Evolutionary conservation across 495 filamentous ascomycete species (phyloP).

Genomic region (Neurospora discreta): DNA sequence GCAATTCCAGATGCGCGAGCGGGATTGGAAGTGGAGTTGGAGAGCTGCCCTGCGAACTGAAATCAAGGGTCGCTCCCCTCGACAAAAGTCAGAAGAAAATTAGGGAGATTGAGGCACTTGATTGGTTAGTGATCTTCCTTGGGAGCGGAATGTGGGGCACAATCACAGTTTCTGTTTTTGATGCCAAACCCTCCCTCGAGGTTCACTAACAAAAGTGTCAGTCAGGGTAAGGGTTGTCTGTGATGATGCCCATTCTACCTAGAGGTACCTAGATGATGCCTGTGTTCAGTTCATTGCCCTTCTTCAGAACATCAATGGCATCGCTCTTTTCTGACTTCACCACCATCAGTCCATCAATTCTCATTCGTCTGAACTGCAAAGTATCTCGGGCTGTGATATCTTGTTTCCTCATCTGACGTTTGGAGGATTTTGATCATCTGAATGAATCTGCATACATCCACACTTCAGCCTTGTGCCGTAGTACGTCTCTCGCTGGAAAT

Average conservation of each 20-base stretch:
- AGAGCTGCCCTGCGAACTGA: background rate
- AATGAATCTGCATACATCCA: background rate
- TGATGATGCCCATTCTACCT: background rate
- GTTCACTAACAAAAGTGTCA: background rate
- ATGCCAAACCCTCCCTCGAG: background rate
- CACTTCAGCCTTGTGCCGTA: background rate
- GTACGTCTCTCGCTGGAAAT: background rate
- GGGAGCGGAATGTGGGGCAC: background rate
- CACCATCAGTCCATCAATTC: background rate
- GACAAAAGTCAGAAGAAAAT: background rate
- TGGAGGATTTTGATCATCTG: background rate
- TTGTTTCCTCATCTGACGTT: background rate
- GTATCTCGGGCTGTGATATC: background rate
- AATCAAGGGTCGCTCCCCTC: background rate
- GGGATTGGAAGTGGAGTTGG: background rate
- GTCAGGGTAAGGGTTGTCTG: background rate
- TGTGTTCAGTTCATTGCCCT: background rate
- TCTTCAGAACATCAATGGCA: background rate
- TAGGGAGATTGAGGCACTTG: background rate
- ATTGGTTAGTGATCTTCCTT: slow-evolving; percentile 2
- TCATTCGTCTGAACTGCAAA: background rate
- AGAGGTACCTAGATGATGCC: background rate
- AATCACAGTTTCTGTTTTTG: background rate
- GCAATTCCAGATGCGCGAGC: background rate
- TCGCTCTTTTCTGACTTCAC: background rate